These are phyloP conservation scores for Pyropia haitanensis DNA, from an alignment of 23 red algal species.

Conservation along the genomic window DNA sequence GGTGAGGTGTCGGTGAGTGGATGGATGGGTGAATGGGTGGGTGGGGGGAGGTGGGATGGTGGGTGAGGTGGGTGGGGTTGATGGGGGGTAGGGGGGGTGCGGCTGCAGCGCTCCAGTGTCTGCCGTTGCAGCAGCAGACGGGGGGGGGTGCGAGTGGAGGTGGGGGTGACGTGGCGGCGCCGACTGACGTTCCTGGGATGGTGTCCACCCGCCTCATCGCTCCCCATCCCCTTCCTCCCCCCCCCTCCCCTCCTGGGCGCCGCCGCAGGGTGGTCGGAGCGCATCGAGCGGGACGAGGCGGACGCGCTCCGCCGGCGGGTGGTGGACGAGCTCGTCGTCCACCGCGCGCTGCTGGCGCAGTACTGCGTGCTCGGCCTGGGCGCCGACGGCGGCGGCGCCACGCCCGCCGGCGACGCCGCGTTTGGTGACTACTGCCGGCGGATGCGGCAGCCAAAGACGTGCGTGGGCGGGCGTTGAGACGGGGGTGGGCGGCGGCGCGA, in stretches of 20 bases:
- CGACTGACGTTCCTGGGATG: too few relatives aligned
- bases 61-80: too few relatives aligned
- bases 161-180: too few relatives aligned
- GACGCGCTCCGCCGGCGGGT: slow-evolving; percentile 49
- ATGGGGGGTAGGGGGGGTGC: too few relatives aligned
- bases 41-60: too few relatives aligned
- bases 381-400: slow-evolving; percentile 16
- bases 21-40: too few relatives aligned
- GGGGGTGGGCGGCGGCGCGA: background rate
- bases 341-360: slow-evolving; percentile 48
- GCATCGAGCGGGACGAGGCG: slow-evolving; percentile 48
- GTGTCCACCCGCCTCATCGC: too few relatives aligned
- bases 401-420: background rate
- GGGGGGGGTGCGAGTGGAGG: too few relatives aligned
- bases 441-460: slow-evolving; percentile 55
- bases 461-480: background rate
- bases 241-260: background rate
- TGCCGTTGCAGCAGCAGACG: too few relatives aligned
- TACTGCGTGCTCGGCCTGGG: slow-evolving; percentile 52
- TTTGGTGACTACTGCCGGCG: slow-evolving; percentile 44
- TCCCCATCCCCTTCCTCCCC: too few relatives aligned
- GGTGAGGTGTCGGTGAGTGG: too few relatives aligned
- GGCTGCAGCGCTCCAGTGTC: too few relatives aligned
- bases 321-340: slow-evolving; percentile 46
- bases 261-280: slow-evolving; percentile 23